phyloP scores from a whole-genome alignment of 176 grass and related monocot species.

The Eragrostis nindensis region DNA sequence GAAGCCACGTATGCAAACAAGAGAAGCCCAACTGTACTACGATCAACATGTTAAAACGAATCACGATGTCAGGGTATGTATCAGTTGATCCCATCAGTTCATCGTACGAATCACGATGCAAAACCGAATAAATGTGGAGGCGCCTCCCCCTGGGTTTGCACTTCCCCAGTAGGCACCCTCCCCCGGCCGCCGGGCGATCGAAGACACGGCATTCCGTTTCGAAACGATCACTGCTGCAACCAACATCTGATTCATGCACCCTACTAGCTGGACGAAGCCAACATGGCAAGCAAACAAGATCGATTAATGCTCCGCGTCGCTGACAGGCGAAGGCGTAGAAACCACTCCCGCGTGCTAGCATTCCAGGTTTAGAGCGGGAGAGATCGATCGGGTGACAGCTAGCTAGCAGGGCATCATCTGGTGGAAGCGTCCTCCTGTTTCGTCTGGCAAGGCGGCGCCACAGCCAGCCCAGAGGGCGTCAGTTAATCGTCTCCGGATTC shows the following conservation, averaged over 20 bases:
- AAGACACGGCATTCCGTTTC: constrained; percentile 18
- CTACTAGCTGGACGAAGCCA: neutral
- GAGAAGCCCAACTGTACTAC: too few species aligned
- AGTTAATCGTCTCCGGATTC: neutral
- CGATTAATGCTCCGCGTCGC: neutral
- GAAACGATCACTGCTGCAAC: neutral
- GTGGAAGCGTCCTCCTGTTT: too few species aligned
- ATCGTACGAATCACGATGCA: too few species aligned
- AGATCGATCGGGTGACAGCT: too few species aligned
- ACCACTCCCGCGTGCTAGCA: neutral
- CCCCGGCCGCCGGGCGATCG: too few species aligned
- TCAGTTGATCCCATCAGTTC: too few species aligned
- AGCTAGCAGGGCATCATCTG: too few species aligned
- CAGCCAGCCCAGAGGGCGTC: neutral
- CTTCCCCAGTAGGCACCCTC: neutral
- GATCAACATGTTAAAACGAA: too few species aligned
- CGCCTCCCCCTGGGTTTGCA: too few species aligned
- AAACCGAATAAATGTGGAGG: too few species aligned
- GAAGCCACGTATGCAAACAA: too few species aligned
- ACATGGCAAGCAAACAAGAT: neutral
- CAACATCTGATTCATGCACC: neutral
- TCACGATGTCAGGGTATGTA: too few species aligned
- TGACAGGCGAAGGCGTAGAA: neutral
- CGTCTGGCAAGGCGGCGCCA: neutral
- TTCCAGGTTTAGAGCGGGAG: neutral